A percentile compares a stretch with the other conserved stretches of the same genome.
These are phyloP conservation scores for Scheffersomyces cryptocercus DNA, from an alignment of 1,139 yeast genomes.

Conservation along the genomic window DNA sequence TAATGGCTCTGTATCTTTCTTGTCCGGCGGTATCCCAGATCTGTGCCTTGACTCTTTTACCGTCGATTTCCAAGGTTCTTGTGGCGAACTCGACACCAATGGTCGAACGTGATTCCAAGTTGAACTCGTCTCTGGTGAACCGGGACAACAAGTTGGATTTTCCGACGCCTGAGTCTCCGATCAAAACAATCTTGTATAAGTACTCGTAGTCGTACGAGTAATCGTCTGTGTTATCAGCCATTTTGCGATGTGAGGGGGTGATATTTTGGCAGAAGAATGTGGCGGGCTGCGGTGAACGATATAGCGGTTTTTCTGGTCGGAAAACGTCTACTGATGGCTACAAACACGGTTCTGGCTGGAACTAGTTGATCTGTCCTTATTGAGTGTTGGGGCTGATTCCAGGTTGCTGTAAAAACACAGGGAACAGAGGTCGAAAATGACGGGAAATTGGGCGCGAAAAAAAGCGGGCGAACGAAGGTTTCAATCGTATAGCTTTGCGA, in stretches of 20 bases:
- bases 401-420: no score
- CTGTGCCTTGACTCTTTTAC: slow-evolving; percentile 94
- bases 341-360: no score
- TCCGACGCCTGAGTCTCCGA: slow-evolving; percentile 98
- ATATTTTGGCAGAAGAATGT: no score
- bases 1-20: slow-evolving; percentile 96
- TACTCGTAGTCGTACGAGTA: slow-evolving; percentile 94
- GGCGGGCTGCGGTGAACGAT: no score
- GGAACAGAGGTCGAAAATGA: no score
- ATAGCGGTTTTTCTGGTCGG: no score
- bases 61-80: slow-evolving; percentile 90
- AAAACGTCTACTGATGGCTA: no score
- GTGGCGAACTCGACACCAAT: slow-evolving; percentile 99
- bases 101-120: slow-evolving; percentile 89
- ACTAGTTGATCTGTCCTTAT: no score
- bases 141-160: slow-evolving; percentile 91
- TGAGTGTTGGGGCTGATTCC: no score
- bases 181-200: slow-evolving; percentile 90
- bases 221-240: slow-evolving; percentile 61
- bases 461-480: no score
- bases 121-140: slow-evolving; percentile 94
- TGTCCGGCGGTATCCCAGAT: slow-evolving; percentile 99
- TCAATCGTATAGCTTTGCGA: no score
- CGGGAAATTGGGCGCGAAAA: no score
- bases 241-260: slow-evolving; percentile 8